Percentiles rank a stretch among this genome's conserved stretches.
Conservation (phyloP, 768 basidiomycete species). For the Trametes sanguinea region DNA sequence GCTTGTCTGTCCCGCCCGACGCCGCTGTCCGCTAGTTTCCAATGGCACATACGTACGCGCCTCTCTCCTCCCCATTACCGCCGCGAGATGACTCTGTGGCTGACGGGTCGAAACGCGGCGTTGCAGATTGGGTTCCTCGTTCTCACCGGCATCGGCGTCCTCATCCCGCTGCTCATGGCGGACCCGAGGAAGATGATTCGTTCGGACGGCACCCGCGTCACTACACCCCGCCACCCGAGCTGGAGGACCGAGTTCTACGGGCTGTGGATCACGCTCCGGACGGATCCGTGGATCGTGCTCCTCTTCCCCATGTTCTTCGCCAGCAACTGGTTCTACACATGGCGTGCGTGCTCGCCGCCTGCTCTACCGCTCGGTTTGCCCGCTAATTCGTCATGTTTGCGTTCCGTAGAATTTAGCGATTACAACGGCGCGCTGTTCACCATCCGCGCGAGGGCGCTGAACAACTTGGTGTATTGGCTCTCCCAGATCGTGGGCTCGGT, state of each 20-base stretch:
- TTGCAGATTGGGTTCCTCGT: slow-evolving; percentile 72
- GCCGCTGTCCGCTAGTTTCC: slow-evolving; percentile 43
- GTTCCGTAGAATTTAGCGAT: slow-evolving; percentile 65
- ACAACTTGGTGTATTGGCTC: slow-evolving; percentile 79
- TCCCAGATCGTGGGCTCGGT: slow-evolving; percentile 77
- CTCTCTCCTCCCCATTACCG: neutral
- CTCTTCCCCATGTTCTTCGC: slow-evolving; percentile 87
- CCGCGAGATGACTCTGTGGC: slow-evolving; percentile 1
- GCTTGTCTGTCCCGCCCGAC: neutral
- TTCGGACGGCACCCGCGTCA: slow-evolving; percentile 71
- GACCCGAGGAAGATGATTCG: slow-evolving; percentile 73
- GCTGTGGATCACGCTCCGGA: slow-evolving; percentile 65
- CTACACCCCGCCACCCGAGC: slow-evolving; percentile 62
- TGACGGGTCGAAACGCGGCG: neutral
- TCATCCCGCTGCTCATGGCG: slow-evolving; percentile 69
- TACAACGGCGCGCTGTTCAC: slow-evolving; percentile 81
- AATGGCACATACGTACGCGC: slow-evolving; percentile 74
- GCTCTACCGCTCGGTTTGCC: slow-evolving; percentile 1
- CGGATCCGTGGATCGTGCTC: slow-evolving; percentile 70
- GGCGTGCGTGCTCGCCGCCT: slow-evolving; percentile 54
- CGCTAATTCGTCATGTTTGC: slow-evolving; percentile 4
- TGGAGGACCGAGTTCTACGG: slow-evolving; percentile 77
- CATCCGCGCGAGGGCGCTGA: slow-evolving; percentile 75
- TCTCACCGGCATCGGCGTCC: slow-evolving; percentile 68
- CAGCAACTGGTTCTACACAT: slow-evolving; percentile 85